These are phyloP conservation scores for Chlamydomonas reinhardtii DNA, from an alignment of 163 green algal species.

Conservation along the genomic window DNA sequence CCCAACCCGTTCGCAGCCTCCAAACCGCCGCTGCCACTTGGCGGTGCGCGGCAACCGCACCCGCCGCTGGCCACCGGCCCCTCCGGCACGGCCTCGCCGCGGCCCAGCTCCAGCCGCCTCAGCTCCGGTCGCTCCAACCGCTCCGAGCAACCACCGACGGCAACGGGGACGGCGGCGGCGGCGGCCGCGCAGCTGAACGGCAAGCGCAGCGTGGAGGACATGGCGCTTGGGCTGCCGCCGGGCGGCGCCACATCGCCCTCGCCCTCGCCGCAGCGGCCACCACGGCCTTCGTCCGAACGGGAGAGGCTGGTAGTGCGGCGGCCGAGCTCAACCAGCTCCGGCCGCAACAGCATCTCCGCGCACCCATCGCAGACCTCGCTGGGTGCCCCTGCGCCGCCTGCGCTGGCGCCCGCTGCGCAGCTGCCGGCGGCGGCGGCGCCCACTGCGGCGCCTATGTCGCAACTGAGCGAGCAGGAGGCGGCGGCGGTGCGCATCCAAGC, in stretches of 20 bases:
- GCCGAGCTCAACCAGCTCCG: no score
- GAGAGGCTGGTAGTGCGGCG: background rate
- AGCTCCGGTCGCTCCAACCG: background rate
- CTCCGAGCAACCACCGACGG: background rate
- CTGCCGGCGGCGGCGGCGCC: no score
- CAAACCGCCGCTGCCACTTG: no score
- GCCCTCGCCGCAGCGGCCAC: background rate
- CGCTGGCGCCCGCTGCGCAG: no score
- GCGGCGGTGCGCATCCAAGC: conserved; percentile 56
- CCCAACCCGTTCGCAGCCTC: background rate
- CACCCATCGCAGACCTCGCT: no score
- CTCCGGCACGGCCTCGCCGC: background rate
- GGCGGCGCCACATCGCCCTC: background rate
- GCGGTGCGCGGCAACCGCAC: no score
- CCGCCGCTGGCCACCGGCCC: background rate
- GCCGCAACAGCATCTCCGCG: no score
- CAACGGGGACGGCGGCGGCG: no score
- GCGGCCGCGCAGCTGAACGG: background rate
- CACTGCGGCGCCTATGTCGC: no score
- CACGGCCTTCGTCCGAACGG: background rate
- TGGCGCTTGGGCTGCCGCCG: background rate
- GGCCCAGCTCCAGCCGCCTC: background rate
- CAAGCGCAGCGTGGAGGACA: background rate
- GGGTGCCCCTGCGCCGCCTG: no score
- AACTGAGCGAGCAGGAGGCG: background rate